Conservation (phyloP, 2,329 filamentous ascomycete species). For the Xylaria sp. region DNA sequence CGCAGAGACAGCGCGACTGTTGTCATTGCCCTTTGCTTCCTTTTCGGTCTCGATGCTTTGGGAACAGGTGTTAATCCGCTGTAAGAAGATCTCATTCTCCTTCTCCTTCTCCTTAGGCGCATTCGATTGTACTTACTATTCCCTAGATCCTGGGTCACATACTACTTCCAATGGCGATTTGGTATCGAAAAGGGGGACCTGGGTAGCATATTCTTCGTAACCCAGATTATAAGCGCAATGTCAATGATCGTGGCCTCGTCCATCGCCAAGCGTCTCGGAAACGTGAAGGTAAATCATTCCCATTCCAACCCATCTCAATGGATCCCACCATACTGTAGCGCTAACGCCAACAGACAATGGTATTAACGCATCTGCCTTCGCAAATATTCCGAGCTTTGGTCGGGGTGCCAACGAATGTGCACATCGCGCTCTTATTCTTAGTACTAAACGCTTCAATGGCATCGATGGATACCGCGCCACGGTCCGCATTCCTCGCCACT, state of each 20-base stretch:
- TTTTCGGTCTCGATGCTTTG: conserved; percentile 54
- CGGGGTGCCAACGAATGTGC: conserved; percentile 64
- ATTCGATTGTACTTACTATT: conserved; percentile 47
- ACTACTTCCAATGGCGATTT: conserved; percentile 64
- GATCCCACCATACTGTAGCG: conserved; percentile 2
- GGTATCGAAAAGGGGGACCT: conserved; percentile 60
- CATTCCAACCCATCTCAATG: not conserved
- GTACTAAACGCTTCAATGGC: conserved; percentile 70
- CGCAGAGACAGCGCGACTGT: conserved; percentile 54
- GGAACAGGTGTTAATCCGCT: conserved; percentile 75
- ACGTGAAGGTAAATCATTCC: conserved; percentile 67
- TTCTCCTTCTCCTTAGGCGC: conserved; percentile 48
- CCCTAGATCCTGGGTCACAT: conserved; percentile 68
- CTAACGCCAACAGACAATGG: conserved; percentile 68
- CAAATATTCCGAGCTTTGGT: conserved; percentile 73
- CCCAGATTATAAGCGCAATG: conserved; percentile 61
- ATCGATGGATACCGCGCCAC: conserved; percentile 77
- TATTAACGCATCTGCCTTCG: conserved; percentile 78
- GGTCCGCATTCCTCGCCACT: conserved; percentile 75
- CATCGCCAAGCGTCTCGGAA: conserved; percentile 66
- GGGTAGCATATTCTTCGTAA: conserved; percentile 66
- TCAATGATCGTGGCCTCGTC: conserved; percentile 66
- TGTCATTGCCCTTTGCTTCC: conserved; percentile 70
- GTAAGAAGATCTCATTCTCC: conserved; percentile 56
- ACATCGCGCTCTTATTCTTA: conserved; percentile 68